phyloP scores from a whole-genome alignment of 352 stramenopile species.

The Globisporangium sylvaticum region DNA sequence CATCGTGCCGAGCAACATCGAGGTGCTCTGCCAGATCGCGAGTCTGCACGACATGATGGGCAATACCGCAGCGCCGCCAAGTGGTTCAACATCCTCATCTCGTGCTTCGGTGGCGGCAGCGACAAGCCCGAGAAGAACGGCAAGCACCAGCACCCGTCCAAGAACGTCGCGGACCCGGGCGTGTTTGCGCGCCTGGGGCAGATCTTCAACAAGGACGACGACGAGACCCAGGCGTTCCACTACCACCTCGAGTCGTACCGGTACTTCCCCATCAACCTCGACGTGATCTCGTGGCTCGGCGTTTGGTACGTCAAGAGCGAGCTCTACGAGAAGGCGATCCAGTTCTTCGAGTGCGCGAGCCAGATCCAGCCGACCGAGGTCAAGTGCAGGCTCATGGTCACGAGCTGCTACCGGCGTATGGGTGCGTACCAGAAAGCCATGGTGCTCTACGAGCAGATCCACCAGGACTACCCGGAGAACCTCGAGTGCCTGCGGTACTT shows the following conservation, averaged over 20 bases:
- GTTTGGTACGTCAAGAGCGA: conserved; percentile 97
- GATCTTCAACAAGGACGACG: conserved; percentile 93
- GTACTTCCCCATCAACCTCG: conserved; percentile 94
- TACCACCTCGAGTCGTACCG: conserved; percentile 95
- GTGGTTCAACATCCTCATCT: conserved; percentile 94
- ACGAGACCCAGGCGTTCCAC: conserved; percentile 94
- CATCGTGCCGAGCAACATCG: conserved; percentile 89
- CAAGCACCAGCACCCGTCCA: conserved; percentile 28
- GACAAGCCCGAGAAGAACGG: conserved; percentile 50
- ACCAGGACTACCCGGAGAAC: conserved; percentile 92
- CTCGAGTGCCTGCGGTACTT: conserved; percentile 90
- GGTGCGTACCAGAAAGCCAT: conserved; percentile 91
- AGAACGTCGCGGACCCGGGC: conserved; percentile 67
- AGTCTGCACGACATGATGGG: conserved; percentile 92
- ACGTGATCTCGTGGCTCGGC: conserved; percentile 95
- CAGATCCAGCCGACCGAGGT: conserved; percentile 94
- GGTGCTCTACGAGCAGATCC: conserved; percentile 93
- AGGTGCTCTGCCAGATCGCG: conserved; percentile 95
- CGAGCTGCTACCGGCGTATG: conserved; percentile 94
- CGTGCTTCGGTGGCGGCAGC: conserved; percentile 83
- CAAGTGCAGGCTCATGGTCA: conserved; percentile 97
- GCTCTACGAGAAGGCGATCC: conserved; percentile 95
- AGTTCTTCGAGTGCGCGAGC: conserved; percentile 94
- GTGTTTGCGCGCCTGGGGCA: conserved; percentile 90
- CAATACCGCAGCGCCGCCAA: conserved; percentile 88